phyloP scores from a whole-genome alignment of 176 grass and related monocot genomes.

The Alopecurus myosuroides region DNA sequence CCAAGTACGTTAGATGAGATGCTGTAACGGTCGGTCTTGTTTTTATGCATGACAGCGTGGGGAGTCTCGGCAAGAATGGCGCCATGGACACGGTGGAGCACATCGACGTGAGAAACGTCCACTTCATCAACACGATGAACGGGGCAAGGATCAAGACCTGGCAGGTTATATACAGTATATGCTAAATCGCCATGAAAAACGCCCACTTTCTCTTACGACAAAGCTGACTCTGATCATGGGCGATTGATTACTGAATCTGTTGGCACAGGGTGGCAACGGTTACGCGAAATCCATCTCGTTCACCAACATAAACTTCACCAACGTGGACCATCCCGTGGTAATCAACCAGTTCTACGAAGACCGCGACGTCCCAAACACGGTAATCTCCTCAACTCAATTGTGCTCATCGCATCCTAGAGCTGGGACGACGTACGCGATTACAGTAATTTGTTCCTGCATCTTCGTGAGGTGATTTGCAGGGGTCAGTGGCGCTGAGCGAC shows the following conservation, averaged over 20 bases:
- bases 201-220: neutral
- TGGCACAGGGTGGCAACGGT: constrained; percentile 7
- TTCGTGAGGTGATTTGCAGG: neutral
- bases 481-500: constrained; percentile 22
- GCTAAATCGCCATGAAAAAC: neutral
- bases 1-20: neutral
- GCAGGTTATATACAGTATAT: neutral
- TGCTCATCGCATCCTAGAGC: too few relatives aligned
- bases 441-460: neutral
- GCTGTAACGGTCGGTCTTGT: neutral
- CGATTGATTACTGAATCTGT: neutral
- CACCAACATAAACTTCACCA: constrained; percentile 26
- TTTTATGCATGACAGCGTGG: constrained; percentile 32
- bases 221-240: neutral
- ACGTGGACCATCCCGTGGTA: constrained; percentile 26
- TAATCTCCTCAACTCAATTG: neutral
- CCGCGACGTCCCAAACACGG: accelerated
- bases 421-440: neutral
- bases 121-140: constrained; percentile 26
- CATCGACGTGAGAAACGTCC: constrained; percentile 37
- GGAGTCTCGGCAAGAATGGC: constrained; percentile 38
- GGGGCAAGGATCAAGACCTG: constrained; percentile 67
- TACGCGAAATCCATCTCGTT: constrained; percentile 32
- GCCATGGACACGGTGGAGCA: constrained; percentile 19
- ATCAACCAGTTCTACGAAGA: constrained; percentile 46